Evolutionary conservation across 2,329 filamentous ascomycete genomes (phyloP), one percentile per base, ranked within the genome.

Genomic region (Aspergillus melleus): DNA sequence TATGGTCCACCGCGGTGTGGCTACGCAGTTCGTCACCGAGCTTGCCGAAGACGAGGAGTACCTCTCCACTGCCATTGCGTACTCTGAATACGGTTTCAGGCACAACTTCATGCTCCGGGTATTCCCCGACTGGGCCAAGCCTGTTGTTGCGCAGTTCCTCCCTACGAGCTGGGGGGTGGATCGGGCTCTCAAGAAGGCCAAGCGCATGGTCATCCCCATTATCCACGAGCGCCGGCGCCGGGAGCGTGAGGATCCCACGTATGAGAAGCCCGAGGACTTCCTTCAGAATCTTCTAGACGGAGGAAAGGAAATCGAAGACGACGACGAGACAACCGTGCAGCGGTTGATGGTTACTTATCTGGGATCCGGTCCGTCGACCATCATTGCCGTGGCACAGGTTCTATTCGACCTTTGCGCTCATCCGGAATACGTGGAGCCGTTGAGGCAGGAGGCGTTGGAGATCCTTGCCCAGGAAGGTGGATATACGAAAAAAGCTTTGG

Each of bases 351-450:
- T 59, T 11, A 46, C 63, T 8, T 58, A 54, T 26, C 44, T 67
- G 5, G 64, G 60, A 11, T 54, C 60, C 5, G 61, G 61, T 22
- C 62, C 67, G 55, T 67, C 64, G 2, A 62, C 61, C 12, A 52
- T 61, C 9, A 63, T 58, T 39, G 29, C 53, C 24, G 22, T 59
- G 1, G 53, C 62, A 5, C 59, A 67, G 30, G 52, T 42, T 4
- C 5, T 70, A 1, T 68, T 61, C 36, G 67, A 72, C 49, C 58
- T 72, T 2, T 61, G 54, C 19, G 58, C 46, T 1, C 53, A 61
- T 3, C 67, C 67, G 1, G 62, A 72, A 30, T 68, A 66, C 26
- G 11, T 67, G 6, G 52, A 65, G 12, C 57, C 60, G 0, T 50
- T 72, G 11, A 58, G 64, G 6, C 49, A 66, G 12, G 70, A 72